Base-by-base conservation (phyloP, 257 asterid species). In the Phtheirospermum japonicum region DNA sequence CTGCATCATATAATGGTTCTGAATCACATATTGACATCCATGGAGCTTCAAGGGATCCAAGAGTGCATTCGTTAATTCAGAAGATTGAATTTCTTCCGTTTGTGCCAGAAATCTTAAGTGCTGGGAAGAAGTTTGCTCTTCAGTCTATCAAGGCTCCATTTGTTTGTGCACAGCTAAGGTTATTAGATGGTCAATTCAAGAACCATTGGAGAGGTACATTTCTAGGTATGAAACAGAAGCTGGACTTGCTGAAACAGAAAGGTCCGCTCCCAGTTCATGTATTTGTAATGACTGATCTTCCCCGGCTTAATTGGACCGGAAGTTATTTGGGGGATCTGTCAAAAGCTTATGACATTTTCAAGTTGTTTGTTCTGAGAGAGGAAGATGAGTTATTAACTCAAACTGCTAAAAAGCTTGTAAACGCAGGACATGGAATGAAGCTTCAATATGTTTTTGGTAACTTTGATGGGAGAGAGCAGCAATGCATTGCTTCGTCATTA, bases 131-230 rank as follows among this genome's bases (percentile, higher is more conserved):
- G 40, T 92, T 86, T 59, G 85, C 88, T 16, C 83, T 32, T 37
- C 70, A 72, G 70, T 76, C 63, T 19, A 83, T 89, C 39, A 82
- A 72, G 66, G 83, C 80, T 55, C 96, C 95, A 0, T 89, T 81
- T 76, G 75, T 92, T 61, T 89, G 99, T 68, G 89, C 88, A 17
- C 97, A 92, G 76, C 95, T 92, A 36, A 77, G 99, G 67, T 74
- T 89, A 71, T 66, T 86, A 73, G 99, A 92, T 71, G 99, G 99
- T 63, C 99, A 92, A 43, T 92, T 92, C 78, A 92, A 92, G 83
- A 84, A 89, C 77, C 99, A 85, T 19, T 66, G 90, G 85, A 55
- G 71, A 73, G 66, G 69, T 43, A 89, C 97, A 13, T 86, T 86
- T 70, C 71, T 45, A 11, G 82, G 61, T 53, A 43, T 92, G 84